These are phyloP conservation scores for Conringia planisiliqua DNA, from an alignment of 345 rosid species.

Conservation along the genomic window DNA sequence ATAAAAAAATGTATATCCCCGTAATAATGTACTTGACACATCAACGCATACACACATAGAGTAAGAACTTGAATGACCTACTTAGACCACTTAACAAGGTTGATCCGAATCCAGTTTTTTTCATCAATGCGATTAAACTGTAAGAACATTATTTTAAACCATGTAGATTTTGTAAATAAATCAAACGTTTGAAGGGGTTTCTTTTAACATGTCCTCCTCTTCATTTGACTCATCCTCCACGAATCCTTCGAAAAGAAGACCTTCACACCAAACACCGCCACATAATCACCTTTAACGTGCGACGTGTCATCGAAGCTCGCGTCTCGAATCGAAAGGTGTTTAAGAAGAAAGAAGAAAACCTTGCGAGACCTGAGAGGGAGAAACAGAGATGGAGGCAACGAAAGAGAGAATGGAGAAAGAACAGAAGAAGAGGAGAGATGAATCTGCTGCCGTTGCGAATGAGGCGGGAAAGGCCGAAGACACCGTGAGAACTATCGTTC, in stretches of 20 bases:
- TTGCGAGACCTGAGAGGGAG: background rate
- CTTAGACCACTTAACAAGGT: background rate
- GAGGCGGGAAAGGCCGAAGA: slow-evolving; percentile 8
- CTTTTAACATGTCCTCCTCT: background rate
- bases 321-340: background rate
- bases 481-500: slow-evolving; percentile 2
- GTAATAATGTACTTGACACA: background rate
- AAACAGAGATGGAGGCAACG: slow-evolving; percentile 27
- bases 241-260: background rate
- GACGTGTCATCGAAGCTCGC: background rate
- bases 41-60: background rate
- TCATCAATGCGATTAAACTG: too few relatives aligned
- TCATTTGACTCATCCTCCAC: slow-evolving; percentile 11
- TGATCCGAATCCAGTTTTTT: too few relatives aligned
- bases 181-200: background rate
- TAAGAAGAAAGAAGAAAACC: background rate
- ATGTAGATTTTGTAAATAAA: background rate
- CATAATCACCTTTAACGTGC: background rate
- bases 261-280: slow-evolving; percentile 2
- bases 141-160: background rate
- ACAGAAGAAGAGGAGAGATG: background rate
- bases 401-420: slow-evolving; percentile 27
- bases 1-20: background rate
- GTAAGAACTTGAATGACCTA: background rate
- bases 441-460: background rate